Conservation (phyloP, 805 yeast species). For the Candida boidinii region DNA sequence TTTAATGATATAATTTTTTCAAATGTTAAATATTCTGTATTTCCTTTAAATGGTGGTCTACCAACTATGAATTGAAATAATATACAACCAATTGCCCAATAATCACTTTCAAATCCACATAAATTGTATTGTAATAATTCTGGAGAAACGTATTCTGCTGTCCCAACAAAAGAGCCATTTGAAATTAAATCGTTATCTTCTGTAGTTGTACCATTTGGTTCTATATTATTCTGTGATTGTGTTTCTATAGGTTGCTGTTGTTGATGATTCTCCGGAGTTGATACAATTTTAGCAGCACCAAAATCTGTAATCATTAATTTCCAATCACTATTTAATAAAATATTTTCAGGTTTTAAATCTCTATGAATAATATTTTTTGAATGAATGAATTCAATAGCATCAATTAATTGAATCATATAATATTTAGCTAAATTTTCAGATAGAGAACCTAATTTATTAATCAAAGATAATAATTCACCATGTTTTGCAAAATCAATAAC, state of each 20-base stretch:
- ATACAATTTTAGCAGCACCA: constrained; percentile 86
- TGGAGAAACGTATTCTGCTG: constrained; percentile 95
- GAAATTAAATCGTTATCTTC: constrained; percentile 3
- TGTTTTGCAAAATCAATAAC: constrained; percentile 92
- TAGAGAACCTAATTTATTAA: constrained; percentile 69
- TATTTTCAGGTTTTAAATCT: constrained; percentile 92
- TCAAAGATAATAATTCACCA: constrained; percentile 82
- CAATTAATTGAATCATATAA: constrained; percentile 82
- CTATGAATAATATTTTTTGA: constrained; percentile 85
- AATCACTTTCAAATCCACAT: constrained; percentile 77
- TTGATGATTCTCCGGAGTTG: background rate
- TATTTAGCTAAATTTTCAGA: constrained; percentile 70
- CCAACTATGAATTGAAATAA: constrained; percentile 79
- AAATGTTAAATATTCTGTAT: constrained; percentile 77
- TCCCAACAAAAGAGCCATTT: constrained; percentile 85
- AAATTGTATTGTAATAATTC: constrained; percentile 71
- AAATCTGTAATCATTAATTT: constrained; percentile 90
- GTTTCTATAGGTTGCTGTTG: background rate
- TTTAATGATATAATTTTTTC: constrained; percentile 78
- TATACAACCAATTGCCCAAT: constrained; percentile 95
- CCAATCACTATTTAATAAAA: constrained; percentile 76
- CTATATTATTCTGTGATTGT: background rate
- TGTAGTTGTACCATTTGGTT: constrained; percentile 5
- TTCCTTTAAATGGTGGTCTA: constrained; percentile 81
- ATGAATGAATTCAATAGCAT: constrained; percentile 85